These are phyloP conservation scores for Amaranthus hypochondriacus DNA, from an alignment of 148 eudicot genomes.

Conservation along the genomic window DNA sequence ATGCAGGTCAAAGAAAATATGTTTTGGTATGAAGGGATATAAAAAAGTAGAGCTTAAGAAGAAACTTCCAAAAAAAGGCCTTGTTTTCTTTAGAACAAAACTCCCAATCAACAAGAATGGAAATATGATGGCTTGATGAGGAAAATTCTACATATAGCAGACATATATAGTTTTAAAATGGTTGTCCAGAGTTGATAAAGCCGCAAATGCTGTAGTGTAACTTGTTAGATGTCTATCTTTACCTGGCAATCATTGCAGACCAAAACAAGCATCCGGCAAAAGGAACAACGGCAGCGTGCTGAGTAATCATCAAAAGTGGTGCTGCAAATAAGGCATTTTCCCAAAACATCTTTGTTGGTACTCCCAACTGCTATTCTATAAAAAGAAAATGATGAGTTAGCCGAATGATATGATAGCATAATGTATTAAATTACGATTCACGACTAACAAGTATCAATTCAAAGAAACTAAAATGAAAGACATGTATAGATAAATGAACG, in stretches of 20 bases:
- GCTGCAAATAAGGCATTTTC: slow-evolving; percentile 71
- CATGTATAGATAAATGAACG: not conserved
- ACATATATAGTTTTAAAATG: not conserved
- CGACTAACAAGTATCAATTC: not conserved
- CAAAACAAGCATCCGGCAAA: slow-evolving; percentile 96
- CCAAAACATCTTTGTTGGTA: slow-evolving; percentile 45
- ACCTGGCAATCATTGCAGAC: slow-evolving; percentile 80
- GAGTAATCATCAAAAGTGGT: slow-evolving; percentile 79
- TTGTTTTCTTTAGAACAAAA: no score
- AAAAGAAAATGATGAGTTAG: slow-evolving; percentile 20
- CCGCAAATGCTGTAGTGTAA: not conserved
- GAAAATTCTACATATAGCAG: no score
- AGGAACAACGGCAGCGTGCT: slow-evolving; percentile 70
- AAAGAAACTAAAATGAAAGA: not conserved
- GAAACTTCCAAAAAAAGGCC: no score
- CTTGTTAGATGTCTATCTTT: slow-evolving; percentile 4
- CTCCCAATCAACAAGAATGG: no score
- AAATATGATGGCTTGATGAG: no score
- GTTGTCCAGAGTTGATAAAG: not conserved
- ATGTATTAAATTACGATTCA: not conserved
- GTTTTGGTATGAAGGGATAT: no score
- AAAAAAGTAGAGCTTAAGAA: no score
- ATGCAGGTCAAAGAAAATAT: no score
- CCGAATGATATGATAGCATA: not conserved
- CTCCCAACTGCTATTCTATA: slow-evolving; percentile 88